phyloP scores from a whole-genome alignment of 805 yeast genomes.

The Saccharomycopsis fermentans region DNA sequence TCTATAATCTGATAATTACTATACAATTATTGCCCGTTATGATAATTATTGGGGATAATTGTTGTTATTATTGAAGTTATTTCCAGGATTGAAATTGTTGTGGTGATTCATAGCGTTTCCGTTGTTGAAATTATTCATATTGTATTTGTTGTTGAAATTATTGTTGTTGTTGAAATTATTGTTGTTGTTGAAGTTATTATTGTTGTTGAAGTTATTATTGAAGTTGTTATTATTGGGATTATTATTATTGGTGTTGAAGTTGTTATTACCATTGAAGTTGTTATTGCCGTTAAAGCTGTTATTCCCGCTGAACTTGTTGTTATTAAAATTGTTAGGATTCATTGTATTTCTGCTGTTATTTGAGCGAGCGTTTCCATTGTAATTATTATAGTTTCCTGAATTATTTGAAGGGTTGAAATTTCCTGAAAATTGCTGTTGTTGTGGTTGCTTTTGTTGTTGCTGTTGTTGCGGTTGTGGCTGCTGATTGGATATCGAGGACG shows the following conservation, averaged over 20 bases:
- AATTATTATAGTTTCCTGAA: neutral
- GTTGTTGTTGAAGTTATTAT: neutral
- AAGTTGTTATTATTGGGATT: neutral
- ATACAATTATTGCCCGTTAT: too few species aligned
- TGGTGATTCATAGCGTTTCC: neutral
- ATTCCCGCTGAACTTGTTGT: too few species aligned
- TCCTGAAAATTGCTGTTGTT: neutral
- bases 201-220: neutral
- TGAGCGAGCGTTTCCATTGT: neutral
- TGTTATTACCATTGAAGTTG: neutral
- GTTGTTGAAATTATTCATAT: neutral
- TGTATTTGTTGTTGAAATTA: neutral
- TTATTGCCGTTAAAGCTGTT: neutral
- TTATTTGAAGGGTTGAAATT: neutral
- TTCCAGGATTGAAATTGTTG: neutral
- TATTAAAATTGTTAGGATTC: too few species aligned
- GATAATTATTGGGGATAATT: neutral
- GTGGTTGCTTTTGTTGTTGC: neutral
- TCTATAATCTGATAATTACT: too few species aligned
- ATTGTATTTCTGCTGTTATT: neutral
- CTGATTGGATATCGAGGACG: conserved; percentile 21
- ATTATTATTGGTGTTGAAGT: neutral
- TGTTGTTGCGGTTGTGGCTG: neutral
- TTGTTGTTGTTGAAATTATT: neutral
- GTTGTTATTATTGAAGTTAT: neutral